These are phyloP conservation scores for Botrytis hyacinthi DNA, from an alignment of 2,329 filamentous ascomycete species.

Conservation along the genomic window DNA sequence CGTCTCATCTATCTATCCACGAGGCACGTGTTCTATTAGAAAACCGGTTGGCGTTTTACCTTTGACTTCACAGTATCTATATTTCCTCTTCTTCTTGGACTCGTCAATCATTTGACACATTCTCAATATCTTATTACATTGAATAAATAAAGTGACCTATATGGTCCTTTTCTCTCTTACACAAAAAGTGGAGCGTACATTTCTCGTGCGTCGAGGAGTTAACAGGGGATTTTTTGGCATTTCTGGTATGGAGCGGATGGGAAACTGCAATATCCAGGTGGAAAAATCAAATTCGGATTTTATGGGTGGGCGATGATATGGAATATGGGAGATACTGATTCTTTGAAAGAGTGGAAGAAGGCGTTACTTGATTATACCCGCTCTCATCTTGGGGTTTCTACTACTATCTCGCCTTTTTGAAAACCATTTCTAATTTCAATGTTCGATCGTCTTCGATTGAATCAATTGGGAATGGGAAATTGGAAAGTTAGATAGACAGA, in stretches of 20 bases:
- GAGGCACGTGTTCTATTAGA: constrained; percentile 13
- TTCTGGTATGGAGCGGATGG: constrained; percentile 7
- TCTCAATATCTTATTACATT: neutral
- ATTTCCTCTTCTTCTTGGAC: neutral
- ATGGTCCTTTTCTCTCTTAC: neutral
- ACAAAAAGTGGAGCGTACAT: constrained; percentile 14
- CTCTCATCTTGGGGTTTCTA: constrained; percentile 14
- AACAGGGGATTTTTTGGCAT: constrained; percentile 1
- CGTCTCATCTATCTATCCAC: neutral
- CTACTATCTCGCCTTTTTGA: neutral
- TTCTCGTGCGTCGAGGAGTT: constrained; percentile 13
- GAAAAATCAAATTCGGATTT: neutral
- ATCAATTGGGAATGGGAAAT: neutral
- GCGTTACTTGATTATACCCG: constrained; percentile 16
- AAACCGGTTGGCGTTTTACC: neutral
- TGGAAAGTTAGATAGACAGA: neutral
- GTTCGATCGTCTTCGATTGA: neutral
- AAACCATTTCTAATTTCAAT: neutral
- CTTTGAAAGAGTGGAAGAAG: constrained; percentile 8
- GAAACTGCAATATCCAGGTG: neutral
- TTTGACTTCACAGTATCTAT: constrained; percentile 3
- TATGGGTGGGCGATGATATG: constrained; percentile 5
- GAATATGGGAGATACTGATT: constrained; percentile 13
- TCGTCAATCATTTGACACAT: neutral
- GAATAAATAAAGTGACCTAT: neutral